Percentiles rank a stretch among this genome's conserved stretches.
These are phyloP conservation scores for Chytriomyces sp. DNA, from an alignment of 192 early-diverging fungal genomes.

Conservation along the genomic window DNA sequence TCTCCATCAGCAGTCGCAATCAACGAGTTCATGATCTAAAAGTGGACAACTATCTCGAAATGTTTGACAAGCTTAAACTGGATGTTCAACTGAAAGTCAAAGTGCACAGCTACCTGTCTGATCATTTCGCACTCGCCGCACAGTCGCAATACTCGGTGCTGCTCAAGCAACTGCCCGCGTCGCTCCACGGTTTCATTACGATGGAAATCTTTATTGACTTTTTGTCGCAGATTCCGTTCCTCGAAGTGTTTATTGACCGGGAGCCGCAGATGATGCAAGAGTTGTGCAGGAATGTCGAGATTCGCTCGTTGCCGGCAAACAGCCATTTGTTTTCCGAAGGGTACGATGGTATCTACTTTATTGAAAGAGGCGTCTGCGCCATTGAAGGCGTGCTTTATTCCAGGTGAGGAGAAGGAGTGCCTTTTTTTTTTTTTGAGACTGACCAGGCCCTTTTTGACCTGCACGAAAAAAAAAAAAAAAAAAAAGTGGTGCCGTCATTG, in stretches of 20 bases:
- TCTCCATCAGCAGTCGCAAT: constrained; percentile 35
- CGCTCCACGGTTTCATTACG: constrained; percentile 57
- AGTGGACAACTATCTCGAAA: constrained; percentile 59
- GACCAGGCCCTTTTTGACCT: neutral
- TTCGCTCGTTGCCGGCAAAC: constrained; percentile 44
- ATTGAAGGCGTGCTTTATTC: constrained; percentile 58
- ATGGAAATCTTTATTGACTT: constrained; percentile 59
- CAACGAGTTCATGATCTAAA: constrained; percentile 48
- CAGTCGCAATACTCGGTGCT: constrained; percentile 45
- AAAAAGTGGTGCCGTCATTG: constrained; percentile 49
- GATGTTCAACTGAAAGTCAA: constrained; percentile 51
- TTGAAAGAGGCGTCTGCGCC: constrained; percentile 53
- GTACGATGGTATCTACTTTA: constrained; percentile 56
- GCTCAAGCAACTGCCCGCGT: constrained; percentile 47
- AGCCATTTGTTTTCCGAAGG: constrained; percentile 54
- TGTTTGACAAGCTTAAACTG: constrained; percentile 56
- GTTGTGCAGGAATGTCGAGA: constrained; percentile 53
- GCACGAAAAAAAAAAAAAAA: neutral
- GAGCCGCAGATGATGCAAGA: constrained; percentile 58
- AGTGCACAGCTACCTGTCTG: constrained; percentile 51
- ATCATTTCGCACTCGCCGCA: constrained; percentile 48
- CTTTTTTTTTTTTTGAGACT: neutral
- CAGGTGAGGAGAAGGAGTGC: constrained; percentile 30
- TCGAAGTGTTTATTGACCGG: constrained; percentile 53
- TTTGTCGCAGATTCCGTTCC: constrained; percentile 51